These are phyloP conservation scores for Lagenidium sp. DNA, from an alignment of 352 stramenopile species.

Conservation along the genomic window DNA sequence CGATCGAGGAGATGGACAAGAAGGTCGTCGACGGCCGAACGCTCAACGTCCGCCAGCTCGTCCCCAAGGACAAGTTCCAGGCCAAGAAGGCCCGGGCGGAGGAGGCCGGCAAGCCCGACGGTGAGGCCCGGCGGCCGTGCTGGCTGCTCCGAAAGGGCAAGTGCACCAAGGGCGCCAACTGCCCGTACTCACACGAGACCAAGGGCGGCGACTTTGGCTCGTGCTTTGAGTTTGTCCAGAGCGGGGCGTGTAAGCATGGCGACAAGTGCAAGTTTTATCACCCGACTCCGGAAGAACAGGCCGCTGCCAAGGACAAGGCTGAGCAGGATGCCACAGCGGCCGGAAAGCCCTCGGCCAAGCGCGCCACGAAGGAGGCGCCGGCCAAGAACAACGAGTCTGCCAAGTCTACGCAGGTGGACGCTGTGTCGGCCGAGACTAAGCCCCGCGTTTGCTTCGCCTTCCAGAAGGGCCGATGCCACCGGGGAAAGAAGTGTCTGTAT, in stretches of 20 bases:
- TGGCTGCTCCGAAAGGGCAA: conserved; percentile 75
- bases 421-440: conserved; percentile 16
- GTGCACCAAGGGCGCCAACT: conserved; percentile 58
- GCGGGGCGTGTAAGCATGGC: conserved; percentile 52
- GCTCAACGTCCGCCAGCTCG: conserved; percentile 64
- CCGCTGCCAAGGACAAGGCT: conserved; percentile 3
- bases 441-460: conserved; percentile 63
- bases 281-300: conserved; percentile 4
- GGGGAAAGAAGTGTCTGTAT: conserved; percentile 59
- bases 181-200: conserved; percentile 66
- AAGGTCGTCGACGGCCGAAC: conserved; percentile 59
- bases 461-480: conserved; percentile 69
- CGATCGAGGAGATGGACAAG: conserved; percentile 71
- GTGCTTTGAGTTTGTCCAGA: conserved; percentile 78
- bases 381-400: conserved; percentile 4
- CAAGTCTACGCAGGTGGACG: conserved; percentile 2
- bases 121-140: conserved; percentile 32
- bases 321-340: conserved; percentile 1
- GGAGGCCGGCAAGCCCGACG: conserved; percentile 23
- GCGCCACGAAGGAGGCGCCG: conserved; percentile 1
- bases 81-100: conserved; percentile 27
- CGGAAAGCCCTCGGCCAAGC: background rate
- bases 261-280: conserved; percentile 71
- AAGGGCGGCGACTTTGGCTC: conserved; percentile 66
- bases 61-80: conserved; percentile 67